Evolutionary conservation across 75 land plant species (phyloP).

Genomic region (Selaginella tamariscina): DNA sequence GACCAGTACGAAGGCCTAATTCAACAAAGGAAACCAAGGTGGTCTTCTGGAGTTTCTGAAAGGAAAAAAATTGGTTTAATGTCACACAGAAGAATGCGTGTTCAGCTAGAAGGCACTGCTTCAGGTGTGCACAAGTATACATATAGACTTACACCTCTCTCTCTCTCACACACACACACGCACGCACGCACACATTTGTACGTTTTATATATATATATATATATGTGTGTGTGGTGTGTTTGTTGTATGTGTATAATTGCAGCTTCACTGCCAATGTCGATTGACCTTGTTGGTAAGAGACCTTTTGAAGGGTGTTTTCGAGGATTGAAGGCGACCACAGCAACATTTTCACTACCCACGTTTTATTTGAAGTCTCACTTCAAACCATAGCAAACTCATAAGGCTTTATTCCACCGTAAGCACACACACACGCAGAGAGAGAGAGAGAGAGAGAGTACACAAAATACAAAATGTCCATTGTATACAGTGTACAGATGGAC

Average conservation of each 20-base stretch:
- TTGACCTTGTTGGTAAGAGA: conserved; percentile 80
- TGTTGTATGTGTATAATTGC: too few relatives aligned
- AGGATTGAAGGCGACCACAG: conserved; percentile 11
- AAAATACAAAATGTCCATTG: too few relatives aligned
- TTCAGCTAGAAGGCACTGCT: conserved; percentile 89
- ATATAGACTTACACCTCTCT: too few relatives aligned
- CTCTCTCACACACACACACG: too few relatives aligned
- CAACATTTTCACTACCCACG: conserved; percentile 51
- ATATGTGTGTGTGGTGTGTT: too few relatives aligned
- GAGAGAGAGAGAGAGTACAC: too few relatives aligned
- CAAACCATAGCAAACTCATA: conserved; percentile 69
- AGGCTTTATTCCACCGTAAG: conserved; percentile 81
- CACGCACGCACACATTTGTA: too few relatives aligned
- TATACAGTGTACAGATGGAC: too few relatives aligned
- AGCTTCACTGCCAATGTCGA: conserved; percentile 72
- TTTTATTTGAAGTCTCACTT: conserved; percentile 81
- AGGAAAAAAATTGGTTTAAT: conserved; percentile 30
- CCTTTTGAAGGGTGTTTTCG: conserved; percentile 74
- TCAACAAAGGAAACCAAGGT: conserved; percentile 19
- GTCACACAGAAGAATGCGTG: conserved; percentile 58
- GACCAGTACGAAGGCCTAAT: conserved; percentile 50
- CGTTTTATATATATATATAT: too few relatives aligned
- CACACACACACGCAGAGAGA: too few relatives aligned
- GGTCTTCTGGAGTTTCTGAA: conserved; percentile 36
- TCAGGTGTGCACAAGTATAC: too few relatives aligned